A percentile compares a stretch with the other conserved stretches of the same genome.
These are phyloP conservation scores for Ophiostoma angusticollis DNA, from an alignment of 2,329 filamentous ascomycete species.

Conservation along the genomic window DNA sequence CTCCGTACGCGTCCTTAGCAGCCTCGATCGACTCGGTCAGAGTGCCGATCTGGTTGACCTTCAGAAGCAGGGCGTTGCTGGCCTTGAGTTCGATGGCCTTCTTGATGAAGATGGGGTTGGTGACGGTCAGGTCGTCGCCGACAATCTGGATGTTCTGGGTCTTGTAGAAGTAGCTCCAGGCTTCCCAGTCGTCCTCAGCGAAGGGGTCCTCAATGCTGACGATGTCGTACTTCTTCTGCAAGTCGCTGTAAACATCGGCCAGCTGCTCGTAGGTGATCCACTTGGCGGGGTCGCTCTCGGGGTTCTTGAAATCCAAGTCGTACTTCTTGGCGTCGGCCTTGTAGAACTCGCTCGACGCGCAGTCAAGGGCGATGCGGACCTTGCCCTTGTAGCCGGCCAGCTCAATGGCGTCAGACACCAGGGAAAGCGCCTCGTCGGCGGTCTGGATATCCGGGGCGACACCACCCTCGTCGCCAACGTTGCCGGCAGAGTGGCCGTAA, in stretches of 20 bases:
- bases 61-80: slow-evolving; percentile 93
- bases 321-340: slow-evolving; percentile 97
- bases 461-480: slow-evolving; percentile 99
- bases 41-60: slow-evolving; percentile 99
- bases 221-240: slow-evolving; percentile 93
- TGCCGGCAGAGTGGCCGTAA: slow-evolving; percentile 97
- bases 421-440: slow-evolving; percentile 87
- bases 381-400: slow-evolving; percentile 89
- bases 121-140: slow-evolving; percentile 96
- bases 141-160: slow-evolving; percentile 97
- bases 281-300: slow-evolving; percentile 86
- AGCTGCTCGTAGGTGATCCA: slow-evolving; percentile 99
- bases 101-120: slow-evolving; percentile 98
- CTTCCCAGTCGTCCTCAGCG: slow-evolving; percentile 99
- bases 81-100: slow-evolving; percentile 98
- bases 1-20: slow-evolving; percentile 94
- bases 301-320: slow-evolving; percentile 99
- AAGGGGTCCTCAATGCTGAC: slow-evolving; percentile 98
- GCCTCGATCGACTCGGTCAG: slow-evolving; percentile 98
- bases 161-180: slow-evolving; percentile 99
- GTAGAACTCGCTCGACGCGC: slow-evolving; percentile 99
- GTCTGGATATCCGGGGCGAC: slow-evolving; percentile 98
- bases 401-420: slow-evolving; percentile 91
- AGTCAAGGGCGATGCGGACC: slow-evolving; percentile 98
- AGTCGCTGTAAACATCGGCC: slow-evolving; percentile 75